Percentiles rank a stretch among this genome's conserved stretches.
Conservation (phyloP, 495 filamentous ascomycete species). For the Hypoxylon intermedium region DNA sequence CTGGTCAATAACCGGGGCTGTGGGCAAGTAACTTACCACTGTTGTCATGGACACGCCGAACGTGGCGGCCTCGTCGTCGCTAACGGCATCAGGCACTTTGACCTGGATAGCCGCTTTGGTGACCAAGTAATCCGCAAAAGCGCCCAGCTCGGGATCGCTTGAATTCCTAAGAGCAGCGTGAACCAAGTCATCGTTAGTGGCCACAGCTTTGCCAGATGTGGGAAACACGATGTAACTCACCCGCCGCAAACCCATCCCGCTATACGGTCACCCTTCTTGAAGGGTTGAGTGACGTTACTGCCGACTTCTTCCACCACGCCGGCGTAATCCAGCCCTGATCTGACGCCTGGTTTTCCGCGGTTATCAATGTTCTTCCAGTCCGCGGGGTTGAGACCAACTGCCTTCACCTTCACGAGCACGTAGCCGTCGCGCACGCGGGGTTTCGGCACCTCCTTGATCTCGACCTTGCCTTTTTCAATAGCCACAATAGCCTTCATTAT, state of each 20-base stretch:
- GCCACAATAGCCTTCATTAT: constrained; percentile 39
- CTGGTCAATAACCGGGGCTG: neutral
- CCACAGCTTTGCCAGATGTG: too few relatives aligned
- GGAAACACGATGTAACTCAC: constrained; percentile 20
- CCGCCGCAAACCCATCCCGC: constrained; percentile 47
- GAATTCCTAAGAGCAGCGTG: neutral
- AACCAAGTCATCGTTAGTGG: neutral
- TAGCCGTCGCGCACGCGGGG: constrained; percentile 53
- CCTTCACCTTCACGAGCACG: constrained; percentile 58
- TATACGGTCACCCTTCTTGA: constrained; percentile 48
- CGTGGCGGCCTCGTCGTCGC: constrained; percentile 55
- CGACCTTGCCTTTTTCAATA: constrained; percentile 23
- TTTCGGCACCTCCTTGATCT: constrained; percentile 39
- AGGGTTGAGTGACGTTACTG: constrained; percentile 39
- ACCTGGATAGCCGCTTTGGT: constrained; percentile 36
- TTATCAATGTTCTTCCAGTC: constrained; percentile 63
- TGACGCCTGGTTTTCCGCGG: constrained; percentile 8
- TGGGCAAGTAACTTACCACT: constrained; percentile 41
- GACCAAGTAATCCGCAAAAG: constrained; percentile 50
- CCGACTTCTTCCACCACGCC: constrained; percentile 52
- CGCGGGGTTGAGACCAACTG: constrained; percentile 63
- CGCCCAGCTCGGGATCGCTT: constrained; percentile 40
- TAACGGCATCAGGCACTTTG: constrained; percentile 48
- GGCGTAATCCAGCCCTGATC: constrained; percentile 46
- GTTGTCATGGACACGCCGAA: constrained; percentile 57